These are phyloP conservation scores for Ganoderma boninense DNA, from an alignment of 1,284 basidiomycete species.

Conservation along the genomic window DNA sequence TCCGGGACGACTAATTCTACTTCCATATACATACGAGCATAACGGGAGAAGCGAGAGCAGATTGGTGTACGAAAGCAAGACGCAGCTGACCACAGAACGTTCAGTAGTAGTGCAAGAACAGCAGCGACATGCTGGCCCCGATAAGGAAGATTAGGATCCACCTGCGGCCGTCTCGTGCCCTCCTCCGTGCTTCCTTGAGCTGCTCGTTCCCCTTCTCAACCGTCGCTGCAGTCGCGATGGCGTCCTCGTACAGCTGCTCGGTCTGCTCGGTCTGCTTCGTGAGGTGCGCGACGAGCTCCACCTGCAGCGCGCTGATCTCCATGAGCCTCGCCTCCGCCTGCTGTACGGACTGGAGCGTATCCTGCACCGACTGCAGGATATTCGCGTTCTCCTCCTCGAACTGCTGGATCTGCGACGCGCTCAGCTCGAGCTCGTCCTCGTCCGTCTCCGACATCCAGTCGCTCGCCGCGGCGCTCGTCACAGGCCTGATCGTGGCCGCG, in stretches of 20 bases:
- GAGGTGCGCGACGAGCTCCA: slow-evolving; percentile 87
- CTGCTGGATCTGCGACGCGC: slow-evolving; percentile 86
- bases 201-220: slow-evolving; percentile 90
- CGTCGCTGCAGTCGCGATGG: slow-evolving; percentile 82
- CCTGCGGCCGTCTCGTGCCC: slow-evolving; percentile 83
- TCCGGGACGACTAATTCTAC: slow-evolving; percentile 17
- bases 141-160: slow-evolving; percentile 89
- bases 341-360: slow-evolving; percentile 86
- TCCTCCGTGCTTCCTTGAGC: slow-evolving; percentile 82
- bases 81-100: not conserved
- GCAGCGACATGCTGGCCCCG: slow-evolving; percentile 83
- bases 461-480: slow-evolving; percentile 41
- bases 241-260: slow-evolving; percentile 90
- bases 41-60: not conserved
- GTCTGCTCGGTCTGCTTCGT: slow-evolving; percentile 90
- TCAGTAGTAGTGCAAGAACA: slow-evolving; percentile 89
- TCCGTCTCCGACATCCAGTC: slow-evolving; percentile 59
- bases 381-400: slow-evolving; percentile 92
- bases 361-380: slow-evolving; percentile 82
- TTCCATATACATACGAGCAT: slow-evolving; percentile 15
- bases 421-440: slow-evolving; percentile 79
- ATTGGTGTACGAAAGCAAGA: not conserved
- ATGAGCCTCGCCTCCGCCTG: slow-evolving; percentile 88
- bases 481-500: slow-evolving; percentile 36
- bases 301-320: slow-evolving; percentile 91